Evolutionary conservation across 345 rosid genomes (phyloP), one percentile per base, ranked within the genome.

Genomic region (Melastoma malabathricum): DNA sequence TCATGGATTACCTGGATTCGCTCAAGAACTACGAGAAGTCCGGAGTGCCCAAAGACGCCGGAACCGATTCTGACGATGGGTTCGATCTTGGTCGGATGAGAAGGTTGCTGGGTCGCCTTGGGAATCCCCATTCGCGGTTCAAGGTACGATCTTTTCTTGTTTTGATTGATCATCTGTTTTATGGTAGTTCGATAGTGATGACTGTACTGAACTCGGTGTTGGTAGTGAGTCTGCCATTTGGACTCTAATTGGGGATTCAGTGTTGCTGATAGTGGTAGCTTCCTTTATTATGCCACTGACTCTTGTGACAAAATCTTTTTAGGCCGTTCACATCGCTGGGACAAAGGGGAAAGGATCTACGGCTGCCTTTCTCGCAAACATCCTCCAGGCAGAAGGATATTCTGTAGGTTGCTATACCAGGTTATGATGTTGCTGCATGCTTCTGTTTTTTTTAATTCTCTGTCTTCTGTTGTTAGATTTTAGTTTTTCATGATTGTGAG

Each of bases 341-440:
- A 92, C 96, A 1, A 87, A 92, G 57, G 98, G 95, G 51, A 92
- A 87, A 76, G 95, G 97, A 14, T 92, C 95, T 20, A 87, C 97
- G 7, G 81, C 90, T 44, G 88, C 98, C 46, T 84, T 74, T 65
- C 63, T 92, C 31, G 83, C 96, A 2, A 92, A 71, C 59, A 83
- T 92, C 46, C 68, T 92, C 47, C 66, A 78, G 31, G 72, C 80
- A 1, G 81, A 78, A 72, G 98, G 88, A 13, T 84, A 81, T 56
- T 61, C 69, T 1, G 93, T 84, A 66, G 96, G 93, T 56, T 84
- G 81, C 62, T 92, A 87, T 68, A 82, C 96, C 4, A 84, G 98
- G 92, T 86, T 58, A 13, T 63, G 22, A 45, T 18, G 34, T 23
- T 47, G 47, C 23, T 9, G 43, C 18, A 51, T 51, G 19, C 15